Conservation (phyloP, 2,329 filamentous ascomycete genomes). For the Clonostachys byssicola region DNA sequence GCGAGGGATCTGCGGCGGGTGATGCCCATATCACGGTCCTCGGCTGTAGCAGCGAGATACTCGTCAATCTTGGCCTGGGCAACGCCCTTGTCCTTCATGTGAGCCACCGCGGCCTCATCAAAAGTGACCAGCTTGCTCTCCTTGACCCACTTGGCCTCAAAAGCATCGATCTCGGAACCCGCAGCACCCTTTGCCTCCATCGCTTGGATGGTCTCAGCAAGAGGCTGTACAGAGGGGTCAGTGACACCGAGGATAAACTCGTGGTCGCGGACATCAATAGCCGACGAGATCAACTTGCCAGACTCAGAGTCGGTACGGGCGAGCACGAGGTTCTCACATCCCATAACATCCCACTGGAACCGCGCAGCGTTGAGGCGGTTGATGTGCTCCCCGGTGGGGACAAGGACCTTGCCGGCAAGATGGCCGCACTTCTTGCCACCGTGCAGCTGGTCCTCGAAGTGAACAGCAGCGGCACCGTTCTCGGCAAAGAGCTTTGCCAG, state of each 20-base stretch:
- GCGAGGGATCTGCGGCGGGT: conserved; percentile 73
- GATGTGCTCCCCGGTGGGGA: conserved; percentile 92
- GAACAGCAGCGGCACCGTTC: conserved; percentile 91
- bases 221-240: conserved; percentile 67
- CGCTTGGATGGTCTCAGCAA: conserved; percentile 82
- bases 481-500: conserved; percentile 96
- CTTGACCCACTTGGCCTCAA: conserved; percentile 86
- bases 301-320: conserved; percentile 95
- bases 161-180: conserved; percentile 77
- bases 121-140: conserved; percentile 81
- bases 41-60: conserved; percentile 59
- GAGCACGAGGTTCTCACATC: conserved; percentile 88
- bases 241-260: conserved; percentile 92
- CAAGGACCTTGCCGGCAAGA: conserved; percentile 90
- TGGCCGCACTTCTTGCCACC: conserved; percentile 99
- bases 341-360: conserved; percentile 99
- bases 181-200: conserved; percentile 82
- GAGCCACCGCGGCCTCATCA: conserved; percentile 80
- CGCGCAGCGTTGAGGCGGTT: conserved; percentile 87
- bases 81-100: conserved; percentile 65
- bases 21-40: conserved; percentile 72
- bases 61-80: conserved; percentile 58
- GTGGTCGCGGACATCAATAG: conserved; percentile 91
- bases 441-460: conserved; percentile 97
- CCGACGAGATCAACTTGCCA: conserved; percentile 82